Conservation (phyloP, 2,329 filamentous ascomycete species). For the Calonectria montana region DNA sequence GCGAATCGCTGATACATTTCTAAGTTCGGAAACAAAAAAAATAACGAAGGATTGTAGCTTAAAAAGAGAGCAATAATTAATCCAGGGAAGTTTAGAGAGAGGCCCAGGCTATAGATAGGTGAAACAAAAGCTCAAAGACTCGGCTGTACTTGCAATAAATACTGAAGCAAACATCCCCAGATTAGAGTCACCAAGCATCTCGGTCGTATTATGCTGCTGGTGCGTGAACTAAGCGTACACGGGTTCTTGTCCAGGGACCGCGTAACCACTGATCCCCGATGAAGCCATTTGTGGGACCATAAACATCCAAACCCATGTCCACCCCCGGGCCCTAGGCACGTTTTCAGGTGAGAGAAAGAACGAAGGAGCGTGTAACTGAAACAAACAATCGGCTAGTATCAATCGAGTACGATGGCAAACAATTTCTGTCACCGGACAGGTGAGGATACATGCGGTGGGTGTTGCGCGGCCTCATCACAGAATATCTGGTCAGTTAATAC, state of each 20-base stretch:
- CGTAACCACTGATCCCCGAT: not conserved
- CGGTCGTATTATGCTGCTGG: not conserved
- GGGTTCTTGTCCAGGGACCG: slow-evolving; percentile 2
- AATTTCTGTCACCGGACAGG: not conserved
- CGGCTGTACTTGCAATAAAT: not conserved
- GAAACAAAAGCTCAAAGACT: not conserved
- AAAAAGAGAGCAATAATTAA: not conserved
- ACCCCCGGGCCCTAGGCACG: not conserved
- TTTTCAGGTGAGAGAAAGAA: slow-evolving; percentile 5
- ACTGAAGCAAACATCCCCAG: not conserved
- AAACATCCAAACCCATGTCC: slow-evolving; percentile 7
- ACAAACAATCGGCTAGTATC: not conserved
- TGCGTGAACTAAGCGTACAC: not conserved
- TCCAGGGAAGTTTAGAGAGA: not conserved
- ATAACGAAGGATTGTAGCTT: not conserved
- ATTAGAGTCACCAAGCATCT: too few relatives aligned
- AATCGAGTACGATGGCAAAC: not conserved
- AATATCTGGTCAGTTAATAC: not conserved
- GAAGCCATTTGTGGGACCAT: slow-evolving; percentile 18
- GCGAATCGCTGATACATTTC: slow-evolving; percentile 2
- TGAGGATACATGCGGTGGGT: not conserved
- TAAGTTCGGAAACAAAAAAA: not conserved
- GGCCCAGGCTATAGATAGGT: not conserved
- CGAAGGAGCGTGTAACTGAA: not conserved
- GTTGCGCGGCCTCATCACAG: not conserved